Evolutionary conservation across 2,329 filamentous ascomycete species (phyloP).

Genomic region (Penicillium sp.): DNA sequence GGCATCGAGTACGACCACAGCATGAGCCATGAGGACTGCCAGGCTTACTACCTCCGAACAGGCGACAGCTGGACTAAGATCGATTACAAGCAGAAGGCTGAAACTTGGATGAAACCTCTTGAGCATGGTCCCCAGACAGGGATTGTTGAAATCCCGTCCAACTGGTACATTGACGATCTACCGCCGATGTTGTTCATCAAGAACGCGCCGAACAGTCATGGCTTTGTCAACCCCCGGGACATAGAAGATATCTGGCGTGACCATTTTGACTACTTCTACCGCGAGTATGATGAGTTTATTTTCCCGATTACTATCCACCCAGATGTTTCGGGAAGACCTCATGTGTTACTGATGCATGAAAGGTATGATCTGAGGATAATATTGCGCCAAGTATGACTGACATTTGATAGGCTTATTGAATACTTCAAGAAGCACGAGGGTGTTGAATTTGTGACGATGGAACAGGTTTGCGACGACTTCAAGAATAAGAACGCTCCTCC

Average conservation of each 20-base stretch:
- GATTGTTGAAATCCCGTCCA: conserved; percentile 45
- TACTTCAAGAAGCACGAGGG: conserved; percentile 30
- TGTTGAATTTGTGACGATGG: conserved; percentile 31
- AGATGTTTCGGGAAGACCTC: conserved; percentile 68
- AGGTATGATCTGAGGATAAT: conserved; percentile 41
- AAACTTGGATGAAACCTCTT: conserved; percentile 48
- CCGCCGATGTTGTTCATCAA: conserved; percentile 49
- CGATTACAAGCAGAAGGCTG: conserved; percentile 40
- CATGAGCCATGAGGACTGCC: conserved; percentile 47
- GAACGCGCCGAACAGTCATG: conserved; percentile 50
- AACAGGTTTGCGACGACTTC: conserved; percentile 27
- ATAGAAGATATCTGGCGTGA: conserved; percentile 63
- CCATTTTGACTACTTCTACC: conserved; percentile 66
- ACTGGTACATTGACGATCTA: conserved; percentile 46
- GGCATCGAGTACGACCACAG: conserved; percentile 48
- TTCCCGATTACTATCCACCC: conserved; percentile 77
- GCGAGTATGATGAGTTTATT: conserved; percentile 72
- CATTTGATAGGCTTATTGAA: conserved; percentile 23
- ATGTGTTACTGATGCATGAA: conserved; percentile 71
- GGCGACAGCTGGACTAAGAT: conserved; percentile 48
- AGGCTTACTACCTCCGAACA: conserved; percentile 44
- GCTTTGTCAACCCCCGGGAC: conserved; percentile 57
- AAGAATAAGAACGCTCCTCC: conserved; percentile 24
- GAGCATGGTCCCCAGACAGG: conserved; percentile 46
- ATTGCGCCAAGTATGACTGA: background rate